Base-by-base conservation (phyloP, 2,329 filamentous ascomycete genomes). In the Scedosporium boydii region DNA sequence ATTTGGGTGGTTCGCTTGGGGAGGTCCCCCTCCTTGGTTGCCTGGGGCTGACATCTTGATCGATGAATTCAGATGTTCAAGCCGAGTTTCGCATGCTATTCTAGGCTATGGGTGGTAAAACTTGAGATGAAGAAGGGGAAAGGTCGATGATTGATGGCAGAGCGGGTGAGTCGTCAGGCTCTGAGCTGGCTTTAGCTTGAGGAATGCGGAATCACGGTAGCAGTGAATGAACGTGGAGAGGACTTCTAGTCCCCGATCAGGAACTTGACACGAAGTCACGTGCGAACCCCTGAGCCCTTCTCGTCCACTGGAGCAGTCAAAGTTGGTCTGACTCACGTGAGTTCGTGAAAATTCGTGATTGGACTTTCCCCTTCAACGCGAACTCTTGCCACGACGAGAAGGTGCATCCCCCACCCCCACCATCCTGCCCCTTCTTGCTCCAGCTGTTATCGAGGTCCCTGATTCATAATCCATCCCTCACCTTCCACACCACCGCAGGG, bases 211-310 rank as follows among this genome's bases (percentile, higher is more conserved):
- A 23, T 55, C 51, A 55, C 51, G 51, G 51, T 18, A 2, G 51
- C 51, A 27, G 10, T 18, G 16, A 27, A 44, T 14, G 10, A 44
- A 26, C 34, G 59, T 59, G 59, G 51, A 38, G 38, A 42, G 44
- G 48, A 18, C 42, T 34, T 9, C 59, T 18, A 3, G 34, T 38
- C 16, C 26, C 27, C 38, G 27, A 16, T 44, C 60, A 34, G 60
- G 60, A 62, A 55, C 48, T 18, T 62, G 53, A 62, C 60, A 26
- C 60, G 60, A 62, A 27, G 23, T 62, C 60, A 62, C 60, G 60
- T 62, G 60, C 21, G 5, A 62, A 14, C 12, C 21, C 27, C n/a
- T 26, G 58, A 46, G 21, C 9, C 58, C 42, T 41, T 44, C 23
- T 29, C 29, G 10, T 58, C 23, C 9, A n/a, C 48, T 42, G 46